Base-by-base conservation (phyloP, 2,329 filamentous ascomycete species). In the Penicillium decumbens region DNA sequence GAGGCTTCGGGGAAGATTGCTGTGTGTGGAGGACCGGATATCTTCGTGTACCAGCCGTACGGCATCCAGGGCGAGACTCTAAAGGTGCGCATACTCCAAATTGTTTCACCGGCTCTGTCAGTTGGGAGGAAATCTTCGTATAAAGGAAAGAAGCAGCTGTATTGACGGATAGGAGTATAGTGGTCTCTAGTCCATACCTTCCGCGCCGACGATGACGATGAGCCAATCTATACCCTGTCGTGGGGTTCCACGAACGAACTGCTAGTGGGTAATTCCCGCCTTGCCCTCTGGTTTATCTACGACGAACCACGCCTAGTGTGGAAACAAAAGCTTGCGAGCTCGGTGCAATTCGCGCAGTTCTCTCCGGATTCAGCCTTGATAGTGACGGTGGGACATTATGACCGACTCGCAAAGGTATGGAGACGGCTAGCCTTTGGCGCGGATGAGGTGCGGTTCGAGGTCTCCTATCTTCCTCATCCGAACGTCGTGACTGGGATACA, bases 361-460 rank as follows among this genome's bases (percentile, higher is more conserved):
- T 95, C 92, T 1, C 89, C 89, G 55, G 92, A 95, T 67, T 91
- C 89, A 10, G 84, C 85, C 18, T 83, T 95, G 53, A 89, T 97
- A 45, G 92, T 90, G 15, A 91, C 88, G 1, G 81, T 87, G 10
- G 87, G 89, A 37, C 75, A 78, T 43, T 82, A 88, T 65, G 93
- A 97, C 68, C 80, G 85, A 44, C 74, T 97, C 18, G 84, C 95
- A 58, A 97, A 98, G 72, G 81, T 97, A 61, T 98, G 95, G 93
- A 83, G 90, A 55, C 81, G 92, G 45, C 75, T 95, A 23, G 87
- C 87, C 7, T 96, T 92, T 65, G 89, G 89, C 12, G 80, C 83
- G 0, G 85, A 89, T 50, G 87, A 95, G 59, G 86, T 89, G 33
- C 80, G 87, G 49, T 97, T 97, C 70, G 92, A 97, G 62, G 85